Base-by-base conservation (phyloP, 2,329 filamentous ascomycete species). In the Aspergillaceae sp. region DNA sequence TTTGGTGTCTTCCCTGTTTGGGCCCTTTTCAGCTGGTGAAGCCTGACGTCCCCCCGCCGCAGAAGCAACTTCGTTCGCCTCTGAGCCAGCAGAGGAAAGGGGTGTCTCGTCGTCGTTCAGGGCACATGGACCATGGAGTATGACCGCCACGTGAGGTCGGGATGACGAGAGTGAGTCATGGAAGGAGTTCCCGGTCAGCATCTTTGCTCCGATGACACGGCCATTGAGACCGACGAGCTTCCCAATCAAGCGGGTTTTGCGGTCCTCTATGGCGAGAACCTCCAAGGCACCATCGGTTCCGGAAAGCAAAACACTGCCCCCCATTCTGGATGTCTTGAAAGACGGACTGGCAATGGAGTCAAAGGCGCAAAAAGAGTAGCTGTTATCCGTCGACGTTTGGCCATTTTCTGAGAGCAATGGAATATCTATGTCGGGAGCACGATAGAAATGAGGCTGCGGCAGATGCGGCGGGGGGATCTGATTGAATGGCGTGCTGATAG, bases 251-350 rank as follows among this genome's bases (percentile, higher is more conserved):
- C 87, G 84, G 45, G 87, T 65, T 42, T 84, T 85, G 50, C 82
- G 81, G 58, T 84, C 86, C 38, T 82, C 80, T 29, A 94, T 76
- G 19, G 80, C 75, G 53, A 87, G 83, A 10, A 95, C 77, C 52
- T 91, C 84, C 42, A 96, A 62, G 1, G 83, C 83, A 37, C 87
- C 87, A 61, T 94, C 85, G 54, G 83, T 88, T 1, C 90, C 90
- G 6, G 87, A 78, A 4, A 95, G 66, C 40, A 89, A 86, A 80
- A 63, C 84, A 83, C 58, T 86, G 77, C 45, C 53, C 68, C 58
- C 61, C 48, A 60, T 57, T 29, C 60, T 62, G 3, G 59, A 58
- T 10, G 59, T 46, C 51, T 74, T 73, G 46, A 71, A 64, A 5
- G 72, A 70, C 3, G 70, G 65, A 51, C 64, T 68, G 32, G 69